A percentile compares a stretch with the other conserved stretches of the same genome.
These are phyloP conservation scores for Colletotrichum godetiae DNA, from an alignment of 2,329 filamentous ascomycete genomes.

Conservation along the genomic window DNA sequence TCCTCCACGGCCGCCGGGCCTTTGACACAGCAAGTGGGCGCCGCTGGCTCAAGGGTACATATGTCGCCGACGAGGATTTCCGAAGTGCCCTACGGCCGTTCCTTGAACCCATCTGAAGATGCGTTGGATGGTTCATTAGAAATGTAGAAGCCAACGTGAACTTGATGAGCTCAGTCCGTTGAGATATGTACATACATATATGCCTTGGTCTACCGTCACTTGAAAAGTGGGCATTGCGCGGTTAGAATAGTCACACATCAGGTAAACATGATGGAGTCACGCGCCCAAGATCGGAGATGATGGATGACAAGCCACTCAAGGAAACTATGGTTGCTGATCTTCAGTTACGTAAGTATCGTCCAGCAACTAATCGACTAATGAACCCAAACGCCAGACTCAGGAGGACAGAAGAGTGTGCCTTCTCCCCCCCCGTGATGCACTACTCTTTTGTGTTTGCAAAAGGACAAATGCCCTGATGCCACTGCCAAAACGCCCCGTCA, in stretches of 20 bases:
- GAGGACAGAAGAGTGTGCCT: neutral
- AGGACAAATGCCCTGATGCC: neutral
- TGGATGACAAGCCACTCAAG: neutral
- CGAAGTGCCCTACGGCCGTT: slow-evolving; percentile 42
- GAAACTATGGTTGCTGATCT: neutral
- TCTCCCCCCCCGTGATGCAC: neutral
- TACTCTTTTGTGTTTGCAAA: neutral
- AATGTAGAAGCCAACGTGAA: neutral
- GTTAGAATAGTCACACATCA: neutral
- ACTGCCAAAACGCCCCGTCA: neutral
- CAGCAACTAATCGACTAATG: neutral
- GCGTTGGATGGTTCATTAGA: neutral
- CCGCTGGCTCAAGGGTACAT: slow-evolving; percentile 88
- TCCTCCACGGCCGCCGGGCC: slow-evolving; percentile 84
- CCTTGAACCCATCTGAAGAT: neutral
- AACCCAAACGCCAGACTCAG: slow-evolving; percentile 16
- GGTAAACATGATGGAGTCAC: neutral
- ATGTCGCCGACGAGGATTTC: slow-evolving; percentile 71
- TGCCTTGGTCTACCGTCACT: neutral
- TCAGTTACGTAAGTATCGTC: neutral
- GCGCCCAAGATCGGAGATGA: neutral
- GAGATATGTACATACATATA: neutral
- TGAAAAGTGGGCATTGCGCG: neutral
- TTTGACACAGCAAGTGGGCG: slow-evolving; percentile 77
- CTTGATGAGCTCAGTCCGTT: neutral